These are phyloP conservation scores for Trichoderma gracile DNA, from an alignment of 2,329 filamentous ascomycete species.

Conservation along the genomic window DNA sequence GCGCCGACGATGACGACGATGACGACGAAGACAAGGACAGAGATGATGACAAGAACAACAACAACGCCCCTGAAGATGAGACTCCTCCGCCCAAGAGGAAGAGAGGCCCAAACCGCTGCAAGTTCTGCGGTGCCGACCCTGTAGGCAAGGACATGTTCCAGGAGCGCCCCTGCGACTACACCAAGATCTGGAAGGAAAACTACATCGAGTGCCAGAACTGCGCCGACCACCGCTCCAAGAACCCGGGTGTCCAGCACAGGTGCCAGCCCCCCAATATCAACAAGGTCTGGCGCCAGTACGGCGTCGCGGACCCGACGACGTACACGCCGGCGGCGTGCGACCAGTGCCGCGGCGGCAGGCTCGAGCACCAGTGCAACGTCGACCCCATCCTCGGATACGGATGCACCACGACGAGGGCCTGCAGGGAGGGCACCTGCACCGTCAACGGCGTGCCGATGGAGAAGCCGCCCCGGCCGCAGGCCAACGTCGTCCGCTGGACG, in stretches of 20 bases:
- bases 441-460: constrained; percentile 24
- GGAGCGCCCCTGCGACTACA: constrained; percentile 27
- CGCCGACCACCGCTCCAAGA: constrained; percentile 29
- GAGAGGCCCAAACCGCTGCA: background rate
- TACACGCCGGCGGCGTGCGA: constrained; percentile 28
- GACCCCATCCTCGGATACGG: constrained; percentile 29
- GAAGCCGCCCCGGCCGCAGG: constrained; percentile 27
- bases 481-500: constrained; percentile 30
- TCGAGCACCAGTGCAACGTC: constrained; percentile 29
- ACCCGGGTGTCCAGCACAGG: constrained; percentile 9
- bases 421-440: constrained; percentile 22
- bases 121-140: background rate
- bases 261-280: constrained; percentile 25
- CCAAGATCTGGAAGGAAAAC: constrained; percentile 2
- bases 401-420: constrained; percentile 27
- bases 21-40: constrained; percentile 1
- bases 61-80: background rate
- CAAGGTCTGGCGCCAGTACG: constrained; percentile 28
- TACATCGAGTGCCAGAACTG: constrained; percentile 34
- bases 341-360: constrained; percentile 20
- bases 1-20: background rate
- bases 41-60: constrained; percentile 10
- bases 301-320: constrained; percentile 22
- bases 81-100: background rate
- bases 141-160: background rate